Conservation (phyloP, 2,329 filamentous ascomycete genomes). For the Clonostachys sp. region DNA sequence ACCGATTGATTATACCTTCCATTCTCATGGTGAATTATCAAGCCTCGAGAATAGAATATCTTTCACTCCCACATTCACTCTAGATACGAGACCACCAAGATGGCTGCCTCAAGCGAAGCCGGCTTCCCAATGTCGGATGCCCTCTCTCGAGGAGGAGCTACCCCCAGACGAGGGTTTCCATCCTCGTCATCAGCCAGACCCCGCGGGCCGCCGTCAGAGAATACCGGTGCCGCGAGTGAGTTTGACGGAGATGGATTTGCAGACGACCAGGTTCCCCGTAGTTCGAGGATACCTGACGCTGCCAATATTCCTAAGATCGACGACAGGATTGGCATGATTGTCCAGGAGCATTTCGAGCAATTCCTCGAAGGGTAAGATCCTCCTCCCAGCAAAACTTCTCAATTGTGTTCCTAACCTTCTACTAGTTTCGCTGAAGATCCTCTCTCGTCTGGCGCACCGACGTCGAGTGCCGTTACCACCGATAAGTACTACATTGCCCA, state of each 20-base stretch:
- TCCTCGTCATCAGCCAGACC: conserved; percentile 50
- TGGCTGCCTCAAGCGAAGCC: conserved; percentile 52
- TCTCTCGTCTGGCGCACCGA: conserved; percentile 54
- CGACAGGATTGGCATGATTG: conserved; percentile 69
- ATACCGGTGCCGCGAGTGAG: conserved; percentile 54
- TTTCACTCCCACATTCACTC: too few relatives aligned
- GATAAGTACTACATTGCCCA: conserved; percentile 84
- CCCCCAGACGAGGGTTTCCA: conserved; percentile 38
- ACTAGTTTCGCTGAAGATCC: conserved; percentile 65
- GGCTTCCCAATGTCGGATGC: conserved; percentile 55
- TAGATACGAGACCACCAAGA: conserved; percentile 10
- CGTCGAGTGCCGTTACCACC: conserved; percentile 67
- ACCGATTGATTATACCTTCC: too few relatives aligned
- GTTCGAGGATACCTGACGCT: conserved; percentile 39
- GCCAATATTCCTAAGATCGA: conserved; percentile 65
- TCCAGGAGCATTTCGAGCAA: conserved; percentile 72
- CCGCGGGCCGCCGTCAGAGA: conserved; percentile 59
- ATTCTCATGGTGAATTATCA: too few relatives aligned
- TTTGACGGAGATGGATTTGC: conserved; percentile 59
- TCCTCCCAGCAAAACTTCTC: background rate
- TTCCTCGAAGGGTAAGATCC: conserved; percentile 58
- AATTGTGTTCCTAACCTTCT: background rate
- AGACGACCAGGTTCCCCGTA: conserved; percentile 57
- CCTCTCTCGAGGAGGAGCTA: conserved; percentile 32
- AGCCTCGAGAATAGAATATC: too few relatives aligned